Conservation (phyloP, 1,139 yeast species). For the Candida neerlandica region DNA sequence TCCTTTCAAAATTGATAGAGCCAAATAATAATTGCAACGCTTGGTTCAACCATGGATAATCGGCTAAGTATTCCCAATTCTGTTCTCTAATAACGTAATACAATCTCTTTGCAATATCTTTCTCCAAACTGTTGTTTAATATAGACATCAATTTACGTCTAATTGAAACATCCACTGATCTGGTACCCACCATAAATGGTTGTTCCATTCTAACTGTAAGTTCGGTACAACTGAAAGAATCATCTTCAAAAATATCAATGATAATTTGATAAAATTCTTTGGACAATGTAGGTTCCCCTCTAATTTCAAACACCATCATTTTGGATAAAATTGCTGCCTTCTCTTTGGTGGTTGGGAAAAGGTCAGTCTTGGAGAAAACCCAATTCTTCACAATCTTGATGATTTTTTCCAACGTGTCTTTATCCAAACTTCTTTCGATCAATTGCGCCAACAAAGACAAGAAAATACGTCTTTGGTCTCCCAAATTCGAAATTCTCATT, state of each 20-base stretch:
- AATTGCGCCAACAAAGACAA: conserved; percentile 84
- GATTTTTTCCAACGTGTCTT: conserved; percentile 71
- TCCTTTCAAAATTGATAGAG: conserved; percentile 59
- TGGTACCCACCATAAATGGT: conserved; percentile 92
- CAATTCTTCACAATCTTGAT: conserved; percentile 80
- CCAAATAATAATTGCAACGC: conserved; percentile 88
- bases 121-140: conserved; percentile 77
- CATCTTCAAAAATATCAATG: conserved; percentile 85
- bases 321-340: conserved; percentile 93
- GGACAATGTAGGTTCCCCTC: conserved; percentile 82
- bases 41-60: conserved; percentile 93
- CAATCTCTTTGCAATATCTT: conserved; percentile 75
- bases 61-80: conserved; percentile 95
- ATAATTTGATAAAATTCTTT: conserved; percentile 84
- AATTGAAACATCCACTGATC: conserved; percentile 74
- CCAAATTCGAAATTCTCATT: conserved; percentile 77
- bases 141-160: conserved; percentile 81
- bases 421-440: conserved; percentile 85
- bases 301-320: conserved; percentile 89
- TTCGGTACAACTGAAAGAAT: conserved; percentile 79
- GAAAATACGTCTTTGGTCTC: conserved; percentile 91
- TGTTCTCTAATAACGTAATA: conserved; percentile 88
- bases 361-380: conserved; percentile 83
- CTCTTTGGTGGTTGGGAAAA: conserved; percentile 94
- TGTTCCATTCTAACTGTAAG: conserved; percentile 95